Evolutionary conservation across 2,329 filamentous ascomycete species (phyloP), one percentile per base, ranked within the genome.

Genomic region (Paecilomyces sp.): DNA sequence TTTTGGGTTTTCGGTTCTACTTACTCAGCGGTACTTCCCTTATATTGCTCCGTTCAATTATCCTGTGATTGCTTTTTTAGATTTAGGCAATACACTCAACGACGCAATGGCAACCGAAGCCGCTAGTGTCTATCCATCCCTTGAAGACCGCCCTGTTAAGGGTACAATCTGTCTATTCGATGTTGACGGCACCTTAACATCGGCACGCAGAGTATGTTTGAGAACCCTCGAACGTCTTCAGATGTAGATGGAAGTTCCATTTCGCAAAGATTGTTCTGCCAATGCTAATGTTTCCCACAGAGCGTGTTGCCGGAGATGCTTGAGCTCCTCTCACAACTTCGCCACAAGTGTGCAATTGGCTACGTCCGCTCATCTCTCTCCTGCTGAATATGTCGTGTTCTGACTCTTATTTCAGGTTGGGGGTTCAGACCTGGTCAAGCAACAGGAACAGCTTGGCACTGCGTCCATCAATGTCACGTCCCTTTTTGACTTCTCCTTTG

Each of bases 401-500:
- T 71, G 58, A 72, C 56, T 8, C 7, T 25, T 30, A 54, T 24
- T 60, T 28, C 57, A 79, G 77, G 76, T 97, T 62, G 94, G 94
- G 70, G 94, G 94, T 74, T 94, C 90, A 69, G 89, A 97, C 82
- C 85, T 96, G 63, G 80, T 77, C 74, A 97, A 99, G 82, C 94
- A 97, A 79, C 91, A 97, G 78, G 94, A 97, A 78, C 93, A 97
- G 80, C 85, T 97, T 63, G 92, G 92, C 74, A 83, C 85, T 3
- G 74, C 84, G 28, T 79, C 83, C 60, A 83, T 88, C 67, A 75
- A 81, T 67, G 93, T 97, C 62, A 92, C 87, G 57, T 82, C 85
- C 63, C 87, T 97, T 70, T 99, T 99, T 82, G 94, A 99, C 82
- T 99, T 91, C 80, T 94, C 89, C 85, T 99, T 99, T 80, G 82